Evolutionary conservation across 768 basidiomycete genomes (phyloP).

Genomic region (Rhodotorula paludigena): DNA sequence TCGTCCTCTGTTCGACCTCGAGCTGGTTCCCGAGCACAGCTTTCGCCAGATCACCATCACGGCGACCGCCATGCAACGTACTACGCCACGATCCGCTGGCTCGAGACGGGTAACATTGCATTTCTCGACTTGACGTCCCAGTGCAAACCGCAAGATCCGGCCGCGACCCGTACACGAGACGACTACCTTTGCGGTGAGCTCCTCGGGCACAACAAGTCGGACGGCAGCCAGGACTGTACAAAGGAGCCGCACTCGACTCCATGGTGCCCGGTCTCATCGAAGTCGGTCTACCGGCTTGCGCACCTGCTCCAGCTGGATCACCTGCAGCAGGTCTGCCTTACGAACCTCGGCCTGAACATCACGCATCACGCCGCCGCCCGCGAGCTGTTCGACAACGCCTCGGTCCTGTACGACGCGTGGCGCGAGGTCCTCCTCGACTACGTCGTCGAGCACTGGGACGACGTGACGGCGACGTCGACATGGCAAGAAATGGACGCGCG

Average conservation of each 20-base stretch:
- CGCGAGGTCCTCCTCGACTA: background rate
- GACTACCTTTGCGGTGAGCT: background rate
- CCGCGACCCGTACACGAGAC: accelerated
- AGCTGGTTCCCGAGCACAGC: too few relatives aligned
- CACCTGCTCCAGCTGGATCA: background rate
- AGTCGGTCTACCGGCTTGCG: slow-evolving; percentile 15
- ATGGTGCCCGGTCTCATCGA: too few relatives aligned
- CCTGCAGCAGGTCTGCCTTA: background rate
- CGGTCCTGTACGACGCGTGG: background rate
- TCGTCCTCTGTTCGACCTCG: too few relatives aligned
- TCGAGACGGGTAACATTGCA: background rate
- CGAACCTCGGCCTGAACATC: background rate
- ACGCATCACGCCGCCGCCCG: background rate
- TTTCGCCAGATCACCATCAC: slow-evolving; percentile 1
- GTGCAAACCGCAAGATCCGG: too few relatives aligned
- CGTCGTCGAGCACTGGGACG: background rate
- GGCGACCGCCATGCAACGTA: background rate
- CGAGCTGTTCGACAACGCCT: slow-evolving; percentile 5
- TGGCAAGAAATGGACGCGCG: too few relatives aligned
- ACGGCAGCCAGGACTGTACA: too few relatives aligned
- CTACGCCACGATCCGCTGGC: background rate
- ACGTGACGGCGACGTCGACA: background rate
- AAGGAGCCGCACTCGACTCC: too few relatives aligned
- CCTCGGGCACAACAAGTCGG: too few relatives aligned
- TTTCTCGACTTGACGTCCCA: background rate